Evolutionary conservation across 208 protist genomes (phyloP).

Genomic region (Phytomonas francai): DNA sequence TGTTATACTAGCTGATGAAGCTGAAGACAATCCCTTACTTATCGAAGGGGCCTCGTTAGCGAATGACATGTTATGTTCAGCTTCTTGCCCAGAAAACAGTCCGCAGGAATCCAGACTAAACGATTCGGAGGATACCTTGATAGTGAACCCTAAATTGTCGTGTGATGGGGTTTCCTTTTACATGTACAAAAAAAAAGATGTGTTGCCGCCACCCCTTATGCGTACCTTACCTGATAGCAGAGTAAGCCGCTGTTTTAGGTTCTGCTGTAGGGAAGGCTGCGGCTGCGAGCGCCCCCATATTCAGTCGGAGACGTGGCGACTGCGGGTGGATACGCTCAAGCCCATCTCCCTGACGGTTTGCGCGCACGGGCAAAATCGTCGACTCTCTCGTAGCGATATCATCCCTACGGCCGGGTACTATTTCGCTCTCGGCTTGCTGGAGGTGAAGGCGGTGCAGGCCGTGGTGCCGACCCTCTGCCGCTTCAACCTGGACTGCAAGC

Average conservation of each 20-base stretch:
- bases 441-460: conserved; percentile 38
- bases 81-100: not conserved
- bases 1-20: conserved; percentile 32
- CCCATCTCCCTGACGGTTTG: conserved; percentile 22
- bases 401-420: conserved; percentile 69
- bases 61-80: not conserved
- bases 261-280: conserved; percentile 42
- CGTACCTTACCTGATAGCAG: conserved; percentile 56
- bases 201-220: conserved; percentile 60
- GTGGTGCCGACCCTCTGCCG: conserved; percentile 73
- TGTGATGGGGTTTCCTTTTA: conserved; percentile 30
- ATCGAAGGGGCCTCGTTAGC: not conserved
- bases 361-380: conserved; percentile 25
- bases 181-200: conserved; percentile 57
- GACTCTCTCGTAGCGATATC: conserved; percentile 28
- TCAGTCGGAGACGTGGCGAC: conserved; percentile 28
- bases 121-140: not conserved
- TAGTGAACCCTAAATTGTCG: not conserved
- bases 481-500: conserved; percentile 50
- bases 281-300: conserved; percentile 56
- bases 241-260: conserved; percentile 56
- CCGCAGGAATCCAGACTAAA: not conserved
- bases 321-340: conserved; percentile 52
- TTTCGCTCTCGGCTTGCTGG: conserved; percentile 54
- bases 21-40: not conserved